Base-by-base conservation (phyloP, 768 basidiomycete species). In the Lyophyllum shimeji region DNA sequence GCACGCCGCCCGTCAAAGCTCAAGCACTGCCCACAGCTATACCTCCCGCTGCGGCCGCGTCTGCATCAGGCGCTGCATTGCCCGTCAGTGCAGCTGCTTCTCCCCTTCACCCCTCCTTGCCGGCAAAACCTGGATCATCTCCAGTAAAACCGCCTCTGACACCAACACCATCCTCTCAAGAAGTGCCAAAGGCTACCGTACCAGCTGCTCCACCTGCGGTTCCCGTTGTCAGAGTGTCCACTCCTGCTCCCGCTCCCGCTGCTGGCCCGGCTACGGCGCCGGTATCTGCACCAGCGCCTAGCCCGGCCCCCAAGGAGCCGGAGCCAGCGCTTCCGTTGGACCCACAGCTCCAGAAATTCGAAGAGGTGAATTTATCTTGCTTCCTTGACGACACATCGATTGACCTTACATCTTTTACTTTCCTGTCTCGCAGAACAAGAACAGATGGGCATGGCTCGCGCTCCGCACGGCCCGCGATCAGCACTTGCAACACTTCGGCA, bases 371-470 rank as follows among this genome's bases (percentile, higher is more conserved):
- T 55, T 42, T 54, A n/a, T 48, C 53, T 40, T 50, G 46, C 27
- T 50, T 59, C 47, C 45, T 49, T 54, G 21, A 42, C 60, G 18
- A 29, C 23, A 20, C 21, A 20, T 53, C 53, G 31, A 52, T 55
- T 58, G 37, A 47, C 20, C 39, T n/a, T 20, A 48, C 51, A n/a
- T n/a, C n/a, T n/a, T 27, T 31, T 46, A 15, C 61, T 44, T 56
- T 31, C n/a, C 4, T 34, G 45, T 43, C 29, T 25, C 31, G 18
- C 64, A 93, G 92, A 86, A 84, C 69, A 90, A 91, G 62, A 81
- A 86, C 58, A 82, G 88, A 2, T 83, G 85, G 78, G 75, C 89
- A 5, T 95, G 93, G 92, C 78, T 93, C 17, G 88, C 87, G 7
- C 78, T 94, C 56, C 87, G 92, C 18, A 80, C 83, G 40, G 84